Base-by-base conservation (phyloP, 352 stramenopile species). In the Phytophthora parvispora region DNA sequence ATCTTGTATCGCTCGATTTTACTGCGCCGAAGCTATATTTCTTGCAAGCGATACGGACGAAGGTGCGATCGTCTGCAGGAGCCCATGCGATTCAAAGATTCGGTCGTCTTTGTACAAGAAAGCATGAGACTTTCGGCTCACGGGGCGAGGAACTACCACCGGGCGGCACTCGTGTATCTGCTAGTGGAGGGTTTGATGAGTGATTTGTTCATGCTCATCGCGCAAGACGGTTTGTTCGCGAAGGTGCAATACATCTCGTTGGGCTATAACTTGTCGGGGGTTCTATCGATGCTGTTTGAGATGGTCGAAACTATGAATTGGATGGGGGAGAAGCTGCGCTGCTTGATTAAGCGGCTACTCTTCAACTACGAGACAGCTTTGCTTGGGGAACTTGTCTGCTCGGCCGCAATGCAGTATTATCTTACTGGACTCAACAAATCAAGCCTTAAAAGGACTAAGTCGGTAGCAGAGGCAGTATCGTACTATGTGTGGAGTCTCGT, bases 201-300 rank as follows among this genome's bases (percentile, higher is more conserved):
- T 15, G 71, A 78, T 16, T 48, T 75, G 31, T 75, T 75, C 67
- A 75, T 75, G 67, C 48, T 75, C 7, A 75, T 75, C 13, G 67
- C 67, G 22, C 60, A 78, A 47, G 67, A 78, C 48, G 66, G 67
- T 2, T 15, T 78, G 1, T 64, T 78, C 10, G 71, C 71, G 2
- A 78, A 78, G 25, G 56, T 78, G 13, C 71, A 78, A 48, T 78
- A 78, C 20, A 71, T 78, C 18, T 78, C 71, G 0, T 40, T 78
- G 8, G 71, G 71, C 16, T 78, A 78, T 52, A 78, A 78, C 29
- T 42, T 78, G 42, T 60, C 70, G 3, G 60, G 70, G 4, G 45
- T 78, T 20, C 25, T 74, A 9, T 74, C 70, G 27, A 67, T 74
- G 42, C 22, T 78, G 28, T 74, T 78, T n/a, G 70, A 78, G 16